Evolutionary conservation across 2,329 filamentous ascomycete genomes (phyloP).

Genomic region (Pyrenophora tritici-repentis): DNA sequence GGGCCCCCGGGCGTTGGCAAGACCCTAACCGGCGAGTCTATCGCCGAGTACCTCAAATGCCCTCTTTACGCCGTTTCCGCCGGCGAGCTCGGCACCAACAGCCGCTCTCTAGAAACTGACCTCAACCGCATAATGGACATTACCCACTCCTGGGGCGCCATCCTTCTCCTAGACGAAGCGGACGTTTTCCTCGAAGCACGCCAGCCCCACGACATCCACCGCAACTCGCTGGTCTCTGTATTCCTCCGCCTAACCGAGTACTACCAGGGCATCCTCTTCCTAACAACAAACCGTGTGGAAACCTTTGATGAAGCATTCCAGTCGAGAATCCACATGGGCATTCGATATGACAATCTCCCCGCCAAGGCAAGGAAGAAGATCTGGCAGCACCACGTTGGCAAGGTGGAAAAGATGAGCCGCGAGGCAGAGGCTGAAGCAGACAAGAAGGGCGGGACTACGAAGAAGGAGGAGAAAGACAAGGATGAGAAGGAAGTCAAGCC

Average conservation of each 20-base stretch:
- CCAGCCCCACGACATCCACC: conserved; percentile 80
- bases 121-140: conserved; percentile 85
- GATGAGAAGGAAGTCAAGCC: conserved; percentile 41
- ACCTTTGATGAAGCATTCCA: conserved; percentile 93
- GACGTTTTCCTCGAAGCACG: conserved; percentile 70
- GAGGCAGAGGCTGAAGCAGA: conserved; percentile 62
- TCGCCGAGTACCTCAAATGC: conserved; percentile 79
- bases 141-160: conserved; percentile 83
- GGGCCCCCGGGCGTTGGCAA: conserved; percentile 82
- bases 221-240: conserved; percentile 84
- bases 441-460: conserved; percentile 38
- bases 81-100: conserved; percentile 78
- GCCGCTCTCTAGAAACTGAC: conserved; percentile 72
- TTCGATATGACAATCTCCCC: conserved; percentile 78
- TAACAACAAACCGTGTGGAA: conserved; percentile 86
- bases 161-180: conserved; percentile 81
- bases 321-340: conserved; percentile 81
- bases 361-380: conserved; percentile 75
- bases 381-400: conserved; percentile 82
- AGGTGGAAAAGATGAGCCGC: conserved; percentile 59
- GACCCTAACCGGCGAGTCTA: conserved; percentile 84
- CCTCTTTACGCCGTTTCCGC: conserved; percentile 84
- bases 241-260: conserved; percentile 88
- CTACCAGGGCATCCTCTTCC: conserved; percentile 87
- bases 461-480: not conserved